phyloP scores from a whole-genome alignment of 192 early-diverging fungal genomes.

The Coemansia sp. region DNA sequence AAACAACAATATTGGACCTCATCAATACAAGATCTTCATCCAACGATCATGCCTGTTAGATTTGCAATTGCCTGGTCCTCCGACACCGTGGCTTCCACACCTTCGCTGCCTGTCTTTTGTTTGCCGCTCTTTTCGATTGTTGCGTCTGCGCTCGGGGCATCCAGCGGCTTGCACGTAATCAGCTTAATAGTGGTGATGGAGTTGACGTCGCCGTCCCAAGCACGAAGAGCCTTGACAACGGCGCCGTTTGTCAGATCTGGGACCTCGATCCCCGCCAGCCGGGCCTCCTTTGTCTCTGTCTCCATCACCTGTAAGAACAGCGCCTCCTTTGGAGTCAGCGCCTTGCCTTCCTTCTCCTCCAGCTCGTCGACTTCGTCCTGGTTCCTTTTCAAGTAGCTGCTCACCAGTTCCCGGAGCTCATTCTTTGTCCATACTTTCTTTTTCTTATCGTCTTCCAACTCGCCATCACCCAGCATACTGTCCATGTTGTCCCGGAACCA shows the following conservation, averaged over 20 bases:
- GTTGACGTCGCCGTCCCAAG: constrained; percentile 54
- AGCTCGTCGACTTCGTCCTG: constrained; percentile 61
- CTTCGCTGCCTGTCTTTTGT: background rate
- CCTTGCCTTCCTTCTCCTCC: constrained; percentile 34
- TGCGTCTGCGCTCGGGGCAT: background rate
- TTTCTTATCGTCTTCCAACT: constrained; percentile 42
- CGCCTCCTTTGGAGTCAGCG: constrained; percentile 34
- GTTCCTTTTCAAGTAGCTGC: constrained; percentile 60
- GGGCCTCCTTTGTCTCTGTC: constrained; percentile 31
- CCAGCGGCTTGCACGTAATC: constrained; percentile 32
- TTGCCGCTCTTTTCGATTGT: background rate
- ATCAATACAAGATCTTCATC: background rate
- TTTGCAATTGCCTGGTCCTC: constrained; percentile 24
- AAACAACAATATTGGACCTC: too few species aligned
- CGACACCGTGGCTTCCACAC: background rate
- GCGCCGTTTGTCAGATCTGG: constrained; percentile 41
- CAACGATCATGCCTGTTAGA: constrained; percentile 33
- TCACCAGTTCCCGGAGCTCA: constrained; percentile 21
- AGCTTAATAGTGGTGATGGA: constrained; percentile 43
- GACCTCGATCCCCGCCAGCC: constrained; percentile 35
- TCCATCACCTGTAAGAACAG: constrained; percentile 33
- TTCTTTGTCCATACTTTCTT: constrained; percentile 41
- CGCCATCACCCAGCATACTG: constrained; percentile 47
- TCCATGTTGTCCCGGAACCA: constrained; percentile 68
- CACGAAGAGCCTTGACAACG: constrained; percentile 34